A percentile compares a stretch with the other conserved stretches of the same genome.
Conservation (phyloP, 1,139 yeast species). For the Saccharomyces uvarum region DNA sequence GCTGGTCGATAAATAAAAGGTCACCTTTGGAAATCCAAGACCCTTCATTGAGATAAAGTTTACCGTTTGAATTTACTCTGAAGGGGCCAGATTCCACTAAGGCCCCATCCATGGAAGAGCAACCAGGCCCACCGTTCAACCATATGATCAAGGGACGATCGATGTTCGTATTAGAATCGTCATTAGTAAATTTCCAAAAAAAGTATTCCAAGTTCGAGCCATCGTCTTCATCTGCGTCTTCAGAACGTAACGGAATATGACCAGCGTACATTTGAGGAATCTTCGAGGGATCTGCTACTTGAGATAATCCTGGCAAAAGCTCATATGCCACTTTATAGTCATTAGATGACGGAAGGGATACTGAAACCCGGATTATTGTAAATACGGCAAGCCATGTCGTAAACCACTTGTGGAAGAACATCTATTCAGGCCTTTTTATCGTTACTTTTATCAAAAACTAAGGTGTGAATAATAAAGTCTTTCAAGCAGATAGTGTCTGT, state of each 20-base stretch:
- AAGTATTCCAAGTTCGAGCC: conserved; percentile 57
- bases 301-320: conserved; percentile 27
- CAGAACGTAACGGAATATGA: conserved; percentile 38
- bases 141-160: conserved; percentile 53
- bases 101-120: conserved; percentile 97
- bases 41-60: conserved; percentile 52
- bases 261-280: conserved; percentile 57
- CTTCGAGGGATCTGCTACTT: conserved; percentile 11
- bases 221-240: conserved; percentile 38
- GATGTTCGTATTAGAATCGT: conserved; percentile 6
- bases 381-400: background rate
- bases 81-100: conserved; percentile 89
- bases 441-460: background rate
- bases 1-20: conserved; percentile 84
- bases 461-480: background rate
- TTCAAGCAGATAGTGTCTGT: background rate
- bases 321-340: conserved; percentile 23
- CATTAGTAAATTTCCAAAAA: conserved; percentile 62
- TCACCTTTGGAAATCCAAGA: conserved; percentile 82
- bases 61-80: conserved; percentile 43
- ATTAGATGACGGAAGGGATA: conserved; percentile 9
- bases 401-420: background rate
- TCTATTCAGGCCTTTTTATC: background rate
- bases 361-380: background rate
- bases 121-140: conserved; percentile 97